Base-by-base conservation (phyloP, 2,329 filamentous ascomycete species). In the Nigrograna mackinnonii region DNA sequence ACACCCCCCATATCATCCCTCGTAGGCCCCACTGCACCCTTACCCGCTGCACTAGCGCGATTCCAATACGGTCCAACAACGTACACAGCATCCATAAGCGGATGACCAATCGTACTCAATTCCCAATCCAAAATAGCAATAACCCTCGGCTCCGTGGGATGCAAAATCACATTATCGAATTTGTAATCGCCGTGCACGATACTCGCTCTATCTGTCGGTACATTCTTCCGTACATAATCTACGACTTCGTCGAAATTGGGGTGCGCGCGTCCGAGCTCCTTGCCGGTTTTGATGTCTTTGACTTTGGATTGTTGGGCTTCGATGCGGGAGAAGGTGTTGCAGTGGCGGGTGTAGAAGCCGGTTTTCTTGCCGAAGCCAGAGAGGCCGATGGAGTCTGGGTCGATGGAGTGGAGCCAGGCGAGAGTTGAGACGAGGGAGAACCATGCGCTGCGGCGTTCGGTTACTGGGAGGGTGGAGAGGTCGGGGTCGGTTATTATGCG, bases 81-180 rank as follows among this genome's bases (percentile, higher is more conserved):
- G 69, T 96, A 97, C 64, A 87, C 84, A 26, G 95, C 78, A 67
- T 97, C 92, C 22, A 89, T 91, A 19, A 96, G 80, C 2, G 94
- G 92, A 65, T 99, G 92, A 9, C 92, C 92, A 42, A 96, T 84
- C 0, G 92, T 97, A 31, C 89, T 91, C 87, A 97, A 91, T 71
- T 97, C 92, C 92, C 92, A 97, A 72, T 97, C 94, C 6, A 97
- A 72, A 39, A 97, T 89, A 1, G 91, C 92, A 69, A 97, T 90
- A 12, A 97, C 91, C 34, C 85, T 77, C 5, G 91, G 83, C 67
- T 92, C 87, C 0, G 88, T 91, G 68, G 87, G 86, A 72, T 96
- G 89, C 66, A 95, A 95, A 16, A 76, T 70, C 4, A 77, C 48
- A 41, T 76, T 78, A 45, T 76, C 74, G 39, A 77, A 95, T 76